These are phyloP conservation scores for Narthecium ossifragum DNA, from an alignment of 106 monocot genomes.

Conservation along the genomic window DNA sequence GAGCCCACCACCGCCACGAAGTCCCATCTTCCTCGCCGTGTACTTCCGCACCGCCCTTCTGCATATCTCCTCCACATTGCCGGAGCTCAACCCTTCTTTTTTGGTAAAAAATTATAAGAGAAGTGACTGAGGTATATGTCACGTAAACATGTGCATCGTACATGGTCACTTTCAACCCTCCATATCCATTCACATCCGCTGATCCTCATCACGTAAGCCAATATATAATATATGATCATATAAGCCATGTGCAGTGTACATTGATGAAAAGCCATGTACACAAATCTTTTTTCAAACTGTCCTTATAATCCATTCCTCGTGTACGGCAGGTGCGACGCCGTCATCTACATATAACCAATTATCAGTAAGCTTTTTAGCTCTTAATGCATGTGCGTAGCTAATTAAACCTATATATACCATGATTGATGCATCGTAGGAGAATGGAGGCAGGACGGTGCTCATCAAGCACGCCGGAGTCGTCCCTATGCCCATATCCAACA, in stretches of 20 bases:
- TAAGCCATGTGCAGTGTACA: no score
- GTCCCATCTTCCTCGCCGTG: slow-evolving; percentile 19
- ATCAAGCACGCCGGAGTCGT: slow-evolving; percentile 63
- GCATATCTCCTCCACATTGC: slow-evolving; percentile 38
- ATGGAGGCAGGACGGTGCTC: slow-evolving; percentile 38
- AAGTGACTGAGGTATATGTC: no score
- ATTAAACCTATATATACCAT: no score
- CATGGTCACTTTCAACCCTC: no score
- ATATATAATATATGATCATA: no score
- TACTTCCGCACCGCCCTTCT: slow-evolving; percentile 37
- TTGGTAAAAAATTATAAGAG: slow-evolving; percentile 59
- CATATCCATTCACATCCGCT: no score
- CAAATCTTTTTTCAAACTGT: no score
- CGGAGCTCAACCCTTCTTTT: slow-evolving; percentile 32
- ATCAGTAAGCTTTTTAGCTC: not conserved
- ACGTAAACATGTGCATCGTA: no score
- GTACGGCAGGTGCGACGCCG: slow-evolving; percentile 54
- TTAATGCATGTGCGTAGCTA: not conserved
- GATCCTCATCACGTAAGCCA: no score
- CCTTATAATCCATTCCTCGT: slow-evolving; percentile 60
- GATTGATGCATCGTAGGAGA: slow-evolving; percentile 44
- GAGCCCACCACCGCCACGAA: not conserved
- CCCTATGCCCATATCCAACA: slow-evolving; percentile 53
- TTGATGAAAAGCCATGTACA: no score
- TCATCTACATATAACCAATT: slow-evolving; percentile 22